Conservation (phyloP, 352 stramenopile species). For the Phytophthora colocasiae region DNA sequence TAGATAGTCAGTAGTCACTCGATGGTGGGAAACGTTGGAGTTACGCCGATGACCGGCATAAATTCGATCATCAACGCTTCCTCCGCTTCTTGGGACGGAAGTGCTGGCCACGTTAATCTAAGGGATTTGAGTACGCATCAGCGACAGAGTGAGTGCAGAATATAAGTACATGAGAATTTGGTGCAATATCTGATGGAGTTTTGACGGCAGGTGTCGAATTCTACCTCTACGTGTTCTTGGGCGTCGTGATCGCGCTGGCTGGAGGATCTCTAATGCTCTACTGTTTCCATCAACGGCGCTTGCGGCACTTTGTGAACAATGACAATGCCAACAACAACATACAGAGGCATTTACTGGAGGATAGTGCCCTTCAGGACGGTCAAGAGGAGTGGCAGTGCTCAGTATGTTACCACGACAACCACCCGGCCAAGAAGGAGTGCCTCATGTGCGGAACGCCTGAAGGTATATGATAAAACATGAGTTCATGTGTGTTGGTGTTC, state of each 20-base stretch:
- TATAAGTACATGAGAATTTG: background rate
- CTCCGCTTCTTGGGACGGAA: slow-evolving; percentile 8
- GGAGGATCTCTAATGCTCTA: slow-evolving; percentile 60
- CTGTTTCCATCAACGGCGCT: slow-evolving; percentile 69
- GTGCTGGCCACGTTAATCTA: slow-evolving; percentile 8
- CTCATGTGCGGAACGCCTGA: slow-evolving; percentile 85
- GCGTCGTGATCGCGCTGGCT: slow-evolving; percentile 57
- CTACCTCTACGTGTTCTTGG: slow-evolving; percentile 84
- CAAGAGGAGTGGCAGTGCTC: slow-evolving; percentile 86
- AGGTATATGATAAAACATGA: slow-evolving; percentile 32
- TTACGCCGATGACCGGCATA: background rate
- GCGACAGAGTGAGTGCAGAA: slow-evolving; percentile 25
- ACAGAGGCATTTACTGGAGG: slow-evolving; percentile 83
- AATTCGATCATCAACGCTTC: background rate
- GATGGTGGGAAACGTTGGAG: slow-evolving; percentile 5
- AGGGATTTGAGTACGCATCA: slow-evolving; percentile 13
- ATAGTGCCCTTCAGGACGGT: slow-evolving; percentile 76
- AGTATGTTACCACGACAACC: slow-evolving; percentile 87
- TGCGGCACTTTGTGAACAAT: slow-evolving; percentile 60
- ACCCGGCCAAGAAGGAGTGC: slow-evolving; percentile 82
- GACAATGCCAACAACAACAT: slow-evolving; percentile 90
- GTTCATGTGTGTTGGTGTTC: background rate
- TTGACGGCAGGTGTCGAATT: slow-evolving; percentile 44
- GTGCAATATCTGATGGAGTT: background rate
- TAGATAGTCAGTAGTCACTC: slow-evolving; percentile 2